Evolutionary conservation across 345 rosid genomes (phyloP).

Genomic region (Arabis hirsuta): DNA sequence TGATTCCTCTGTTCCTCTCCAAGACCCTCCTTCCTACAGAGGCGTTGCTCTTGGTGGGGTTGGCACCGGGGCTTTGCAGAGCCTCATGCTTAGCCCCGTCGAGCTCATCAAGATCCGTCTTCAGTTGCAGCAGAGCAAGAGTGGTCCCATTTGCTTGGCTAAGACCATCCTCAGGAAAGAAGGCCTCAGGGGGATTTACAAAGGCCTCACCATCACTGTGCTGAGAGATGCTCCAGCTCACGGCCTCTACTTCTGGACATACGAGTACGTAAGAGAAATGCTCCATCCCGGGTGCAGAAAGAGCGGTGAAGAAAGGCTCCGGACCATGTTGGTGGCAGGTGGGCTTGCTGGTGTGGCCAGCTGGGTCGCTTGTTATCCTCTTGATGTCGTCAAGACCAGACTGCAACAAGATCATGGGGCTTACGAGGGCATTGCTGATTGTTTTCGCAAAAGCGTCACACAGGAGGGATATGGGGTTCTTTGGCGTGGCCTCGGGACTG

Average conservation of each 20-base stretch:
- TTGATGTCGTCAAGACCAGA: conserved; percentile 89
- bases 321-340: conserved; percentile 81
- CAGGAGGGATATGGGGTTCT: conserved; percentile 75
- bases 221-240: conserved; percentile 91
- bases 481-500: conserved; percentile 95
- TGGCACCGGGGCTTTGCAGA: conserved; percentile 84
- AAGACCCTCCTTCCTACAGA: conserved; percentile 80
- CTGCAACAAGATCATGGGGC: conserved; percentile 56
- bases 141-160: conserved; percentile 66
- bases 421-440: conserved; percentile 71
- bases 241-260: conserved; percentile 89
- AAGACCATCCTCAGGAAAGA: conserved; percentile 60
- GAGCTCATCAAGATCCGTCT: conserved; percentile 90
- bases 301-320: conserved; percentile 64
- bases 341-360: conserved; percentile 94
- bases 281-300: conserved; percentile 94
- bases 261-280: conserved; percentile 74
- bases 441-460: conserved; percentile 61
- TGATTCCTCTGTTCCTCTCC: conserved; percentile 51
- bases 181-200: conserved; percentile 72
- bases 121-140: conserved; percentile 56
- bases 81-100: conserved; percentile 71
- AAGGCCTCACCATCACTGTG: conserved; percentile 68
- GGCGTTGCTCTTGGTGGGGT: conserved; percentile 86
- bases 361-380: conserved; percentile 88